phyloP scores from a whole-genome alignment of 2,329 filamentous ascomycete species.

The Xylaria multiplex region DNA sequence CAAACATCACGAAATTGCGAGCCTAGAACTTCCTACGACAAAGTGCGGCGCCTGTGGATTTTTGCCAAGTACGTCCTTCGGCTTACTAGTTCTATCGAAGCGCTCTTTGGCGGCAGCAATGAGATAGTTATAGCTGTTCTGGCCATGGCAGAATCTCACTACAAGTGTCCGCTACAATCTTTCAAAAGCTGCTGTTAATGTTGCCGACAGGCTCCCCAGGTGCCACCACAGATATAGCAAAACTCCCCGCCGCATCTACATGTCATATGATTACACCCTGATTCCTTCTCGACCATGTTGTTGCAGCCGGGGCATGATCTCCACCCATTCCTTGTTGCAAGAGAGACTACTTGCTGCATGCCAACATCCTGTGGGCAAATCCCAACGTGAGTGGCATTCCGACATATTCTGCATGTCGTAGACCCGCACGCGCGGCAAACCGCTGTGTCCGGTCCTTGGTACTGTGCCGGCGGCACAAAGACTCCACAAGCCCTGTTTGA shows the following conservation, averaged over 20 bases:
- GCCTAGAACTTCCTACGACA: no score
- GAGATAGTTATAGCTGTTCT: no score
- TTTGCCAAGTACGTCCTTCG: no score
- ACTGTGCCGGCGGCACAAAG: conserved; percentile 26
- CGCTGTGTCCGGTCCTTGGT: conserved; percentile 23
- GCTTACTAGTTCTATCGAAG: no score
- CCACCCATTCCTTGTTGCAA: conserved; percentile 26
- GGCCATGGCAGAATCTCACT: no score
- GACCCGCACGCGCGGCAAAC: conserved; percentile 23
- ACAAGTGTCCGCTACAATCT: no score
- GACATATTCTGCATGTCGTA: conserved; percentile 25
- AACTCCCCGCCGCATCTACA: conserved; percentile 30
- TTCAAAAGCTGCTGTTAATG: conserved; percentile 6
- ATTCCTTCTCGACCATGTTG: conserved; percentile 21
- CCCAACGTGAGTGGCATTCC: conserved; percentile 25
- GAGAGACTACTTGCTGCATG: conserved; percentile 21
- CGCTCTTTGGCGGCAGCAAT: no score
- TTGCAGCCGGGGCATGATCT: conserved; percentile 26
- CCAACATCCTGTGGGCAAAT: conserved; percentile 29
- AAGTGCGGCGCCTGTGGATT: no score
- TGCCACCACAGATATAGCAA: conserved; percentile 30
- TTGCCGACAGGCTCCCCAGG: conserved; percentile 21
- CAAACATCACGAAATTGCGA: no score
- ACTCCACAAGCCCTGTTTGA: conserved; percentile 23
- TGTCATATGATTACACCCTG: conserved; percentile 26